Evolutionary conservation across 805 yeast genomes (phyloP).

Genomic region (Lipomyces anomalus): DNA sequence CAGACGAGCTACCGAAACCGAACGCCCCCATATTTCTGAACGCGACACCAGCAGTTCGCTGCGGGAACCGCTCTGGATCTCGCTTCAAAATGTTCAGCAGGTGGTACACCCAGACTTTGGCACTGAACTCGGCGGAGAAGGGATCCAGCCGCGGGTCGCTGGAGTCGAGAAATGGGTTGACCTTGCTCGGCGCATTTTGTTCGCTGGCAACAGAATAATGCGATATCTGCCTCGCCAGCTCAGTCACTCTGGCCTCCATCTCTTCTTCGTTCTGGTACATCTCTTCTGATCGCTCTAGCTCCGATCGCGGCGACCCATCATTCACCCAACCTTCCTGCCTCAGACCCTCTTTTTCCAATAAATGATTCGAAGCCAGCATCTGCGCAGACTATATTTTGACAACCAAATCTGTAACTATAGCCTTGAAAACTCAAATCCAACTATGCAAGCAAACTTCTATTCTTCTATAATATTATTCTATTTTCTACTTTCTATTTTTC

Average conservation of each 20-base stretch:
- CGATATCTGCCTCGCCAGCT: constrained; percentile 24
- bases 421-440: too few relatives aligned
- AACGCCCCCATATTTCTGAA: constrained; percentile 56
- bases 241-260: constrained; percentile 17
- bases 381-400: too few relatives aligned
- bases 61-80: constrained; percentile 57
- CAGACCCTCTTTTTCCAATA: too few relatives aligned
- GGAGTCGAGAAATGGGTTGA: constrained; percentile 22
- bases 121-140: constrained; percentile 46
- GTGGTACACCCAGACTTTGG: constrained; percentile 60
- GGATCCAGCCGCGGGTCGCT: constrained; percentile 53
- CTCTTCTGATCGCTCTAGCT: too few relatives aligned
- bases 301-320: too few relatives aligned
- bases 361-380: too few relatives aligned
- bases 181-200: not conserved
- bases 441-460: too few relatives aligned
- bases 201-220: constrained; percentile 3
- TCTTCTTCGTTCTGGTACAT: too few relatives aligned
- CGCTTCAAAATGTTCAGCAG: constrained; percentile 46
- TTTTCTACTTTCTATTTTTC: too few relatives aligned
- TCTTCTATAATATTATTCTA: too few relatives aligned
- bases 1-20: constrained; percentile 59
- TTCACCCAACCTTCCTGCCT: too few relatives aligned
- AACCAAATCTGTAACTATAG: too few relatives aligned
- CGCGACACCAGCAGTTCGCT: constrained; percentile 54